These are phyloP conservation scores for Chrysopogon serrulatus DNA, from an alignment of 176 grass and related monocot species.

Conservation along the genomic window DNA sequence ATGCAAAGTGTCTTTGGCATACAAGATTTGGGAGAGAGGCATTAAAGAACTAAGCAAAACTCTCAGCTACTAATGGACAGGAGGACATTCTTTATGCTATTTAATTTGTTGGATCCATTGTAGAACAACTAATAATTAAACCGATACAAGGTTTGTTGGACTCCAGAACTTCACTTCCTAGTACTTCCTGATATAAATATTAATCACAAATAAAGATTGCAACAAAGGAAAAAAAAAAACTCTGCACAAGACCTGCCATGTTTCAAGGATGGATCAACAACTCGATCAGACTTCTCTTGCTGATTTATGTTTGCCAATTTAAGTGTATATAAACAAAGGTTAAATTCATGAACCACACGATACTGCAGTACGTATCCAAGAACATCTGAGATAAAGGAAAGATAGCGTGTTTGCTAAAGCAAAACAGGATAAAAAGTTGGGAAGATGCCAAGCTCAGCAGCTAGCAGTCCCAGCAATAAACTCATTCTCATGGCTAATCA, in stretches of 20 bases:
- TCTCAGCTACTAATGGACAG: neutral
- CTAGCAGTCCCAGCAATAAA: neutral
- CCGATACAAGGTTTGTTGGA: neutral
- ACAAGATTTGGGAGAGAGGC: neutral
- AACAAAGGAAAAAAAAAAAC: neutral
- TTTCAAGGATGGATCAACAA: too few species aligned
- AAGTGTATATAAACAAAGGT: neutral
- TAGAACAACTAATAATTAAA: neutral
- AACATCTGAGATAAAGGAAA: neutral
- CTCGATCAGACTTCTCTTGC: too few species aligned
- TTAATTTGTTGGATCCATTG: neutral
- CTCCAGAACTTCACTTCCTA: neutral
- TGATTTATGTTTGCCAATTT: neutral
- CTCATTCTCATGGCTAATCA: neutral
- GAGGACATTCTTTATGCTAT: neutral
- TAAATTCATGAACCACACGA: neutral
- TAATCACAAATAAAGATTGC: neutral
- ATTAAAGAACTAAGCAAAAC: neutral
- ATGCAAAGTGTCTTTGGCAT: neutral
- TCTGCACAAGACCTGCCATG: too few species aligned
- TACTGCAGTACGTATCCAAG: neutral
- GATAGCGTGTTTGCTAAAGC: neutral
- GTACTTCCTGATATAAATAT: neutral
- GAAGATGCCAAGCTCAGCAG: neutral
- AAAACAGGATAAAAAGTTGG: conserved; percentile 7